Evolutionary conservation across 768 basidiomycete genomes (phyloP).

Genomic region (Boletus barrowsii): DNA sequence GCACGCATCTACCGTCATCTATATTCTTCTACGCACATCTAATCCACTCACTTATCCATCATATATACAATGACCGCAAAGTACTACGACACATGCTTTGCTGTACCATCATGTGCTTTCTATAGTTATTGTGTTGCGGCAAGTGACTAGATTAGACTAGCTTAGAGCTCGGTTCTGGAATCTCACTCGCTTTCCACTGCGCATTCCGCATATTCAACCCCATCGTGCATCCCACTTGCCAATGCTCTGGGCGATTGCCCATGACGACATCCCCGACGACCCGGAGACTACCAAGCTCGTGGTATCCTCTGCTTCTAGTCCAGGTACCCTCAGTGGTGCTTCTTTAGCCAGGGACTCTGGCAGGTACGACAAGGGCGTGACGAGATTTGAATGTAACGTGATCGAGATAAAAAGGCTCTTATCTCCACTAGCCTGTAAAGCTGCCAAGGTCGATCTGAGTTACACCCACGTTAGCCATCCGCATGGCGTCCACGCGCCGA

Average conservation of each 20-base stretch:
- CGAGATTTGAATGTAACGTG: constrained; percentile 39
- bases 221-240: constrained; percentile 41
- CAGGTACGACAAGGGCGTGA: constrained; percentile 49
- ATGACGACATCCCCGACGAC: constrained; percentile 21
- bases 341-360: constrained; percentile 28
- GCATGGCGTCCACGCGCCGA: not conserved
- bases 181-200: constrained; percentile 18
- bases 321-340: constrained; percentile 40
- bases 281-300: constrained; percentile 42
- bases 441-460: constrained; percentile 9
- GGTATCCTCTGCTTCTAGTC: constrained; percentile 52
- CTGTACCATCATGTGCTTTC: constrained; percentile 33
- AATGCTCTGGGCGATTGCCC: constrained; percentile 46
- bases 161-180: not conserved
- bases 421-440: constrained; percentile 4
- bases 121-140: constrained; percentile 31
- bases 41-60: constrained; percentile 37
- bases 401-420: constrained; percentile 16
- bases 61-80: constrained; percentile 31
- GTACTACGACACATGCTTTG: constrained; percentile 24
- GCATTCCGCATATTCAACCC: constrained; percentile 36
- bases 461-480: not conserved
- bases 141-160: constrained; percentile 33
- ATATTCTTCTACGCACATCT: constrained; percentile 25
- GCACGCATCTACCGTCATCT: constrained; percentile 21